Base-by-base conservation (phyloP, 441 rosid species). In the Hura crepitans region DNA sequence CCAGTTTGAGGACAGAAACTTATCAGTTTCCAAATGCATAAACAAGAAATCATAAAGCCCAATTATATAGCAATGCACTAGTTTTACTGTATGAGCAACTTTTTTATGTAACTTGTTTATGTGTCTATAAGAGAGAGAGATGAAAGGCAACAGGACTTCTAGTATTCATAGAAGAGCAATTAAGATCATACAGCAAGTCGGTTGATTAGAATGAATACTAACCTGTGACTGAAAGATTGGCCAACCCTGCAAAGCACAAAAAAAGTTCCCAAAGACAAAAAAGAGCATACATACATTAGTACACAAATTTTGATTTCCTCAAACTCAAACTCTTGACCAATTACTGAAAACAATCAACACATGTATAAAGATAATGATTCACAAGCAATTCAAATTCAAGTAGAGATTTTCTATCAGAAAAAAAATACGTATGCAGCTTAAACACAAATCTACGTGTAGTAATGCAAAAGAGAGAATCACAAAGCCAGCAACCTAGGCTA, bases 151-250 rank as follows among this genome's bases (percentile, higher is more conserved):
- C 25, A 42, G 54, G 58, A 25, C 47, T 18, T 8, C 9, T 5
- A n/a, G 18, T 39, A 50, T 8, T 22, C 20, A 51, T 30, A 7
- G 46, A 56, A 58, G 18, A 39, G 30, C 17, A 66, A 9, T 49
- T 43, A 56, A 73, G 46, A 46, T 56, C 37, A 10, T 54, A 57
- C 28, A 68, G 27, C 39, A 65, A 74, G 22, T 49, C 51, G 53
- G 66, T 72, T 27, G 46, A 46, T 56, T 18, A 64, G 75, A 72
- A 72, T 25, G 75, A 83, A 78, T 73, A 77, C 90, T 85, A 72
- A 96, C 99, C 99, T 88, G 96, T 73, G 78, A 88, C 79, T 27
- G 99, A 91, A 82, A 96, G 98, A 84, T 96, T 96, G 71, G 90
- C 97, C 81, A 96, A 79, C 63, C 99, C 99, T 95, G 93, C 81